Percentiles rank a stretch among this genome's conserved stretches.
Evolutionary conservation across 768 basidiomycete genomes (phyloP).

Genomic region (Ephemerocybe angulata): DNA sequence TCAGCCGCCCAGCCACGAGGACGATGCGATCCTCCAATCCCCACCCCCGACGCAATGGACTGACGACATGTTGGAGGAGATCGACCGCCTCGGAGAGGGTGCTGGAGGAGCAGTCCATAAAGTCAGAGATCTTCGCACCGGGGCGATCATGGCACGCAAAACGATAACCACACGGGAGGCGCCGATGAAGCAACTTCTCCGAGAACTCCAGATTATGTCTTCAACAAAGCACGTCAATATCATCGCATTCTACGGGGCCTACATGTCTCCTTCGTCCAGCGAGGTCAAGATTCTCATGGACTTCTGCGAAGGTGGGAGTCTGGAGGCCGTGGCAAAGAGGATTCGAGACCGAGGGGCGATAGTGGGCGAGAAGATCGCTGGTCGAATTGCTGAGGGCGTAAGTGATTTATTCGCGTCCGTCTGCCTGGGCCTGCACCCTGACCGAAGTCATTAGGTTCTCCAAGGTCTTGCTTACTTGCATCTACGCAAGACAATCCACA

Average conservation of each 20-base stretch:
- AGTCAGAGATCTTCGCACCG: constrained; percentile 79
- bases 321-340: constrained; percentile 85
- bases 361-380: constrained; percentile 85
- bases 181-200: constrained; percentile 86
- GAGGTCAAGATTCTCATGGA: constrained; percentile 98
- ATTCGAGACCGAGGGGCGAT: constrained; percentile 75
- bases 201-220: constrained; percentile 89
- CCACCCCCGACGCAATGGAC: constrained; percentile 44
- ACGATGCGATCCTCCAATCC: constrained; percentile 18
- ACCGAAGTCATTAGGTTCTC: constrained; percentile 51
- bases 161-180: constrained; percentile 89
- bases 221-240: constrained; percentile 84
- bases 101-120: constrained; percentile 96
- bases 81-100: constrained; percentile 84
- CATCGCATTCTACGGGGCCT: constrained; percentile 89
- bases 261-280: constrained; percentile 78
- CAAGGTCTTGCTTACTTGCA: constrained; percentile 95
- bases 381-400: constrained; percentile 91
- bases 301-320: constrained; percentile 78
- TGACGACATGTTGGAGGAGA: constrained; percentile 72
- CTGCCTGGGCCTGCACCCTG: constrained; percentile 12
- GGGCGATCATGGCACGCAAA: constrained; percentile 87
- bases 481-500: constrained; percentile 86
- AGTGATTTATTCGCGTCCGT: constrained; percentile 24
- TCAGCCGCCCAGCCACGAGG: constrained; percentile 15